Percentiles rank a stretch among this genome's conserved stretches.
Conservation (phyloP, 2,329 filamentous ascomycete species). For the Podosphaera fusca region DNA sequence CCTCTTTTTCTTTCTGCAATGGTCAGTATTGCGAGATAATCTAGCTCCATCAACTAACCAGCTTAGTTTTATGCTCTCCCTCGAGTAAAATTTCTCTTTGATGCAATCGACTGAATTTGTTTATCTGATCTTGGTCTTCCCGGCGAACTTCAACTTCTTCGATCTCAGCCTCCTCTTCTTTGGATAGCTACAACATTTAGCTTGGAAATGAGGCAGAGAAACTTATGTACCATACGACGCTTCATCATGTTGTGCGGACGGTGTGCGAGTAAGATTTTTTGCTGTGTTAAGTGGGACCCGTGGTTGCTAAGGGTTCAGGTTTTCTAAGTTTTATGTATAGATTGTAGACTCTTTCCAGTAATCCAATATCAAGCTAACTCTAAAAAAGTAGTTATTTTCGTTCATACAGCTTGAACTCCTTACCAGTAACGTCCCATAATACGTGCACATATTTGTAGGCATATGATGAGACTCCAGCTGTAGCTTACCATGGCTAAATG, state of each 20-base stretch:
- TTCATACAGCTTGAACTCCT: too few species aligned
- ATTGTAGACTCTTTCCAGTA: too few species aligned
- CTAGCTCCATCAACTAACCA: slow-evolving; percentile 27
- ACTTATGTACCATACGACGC: slow-evolving; percentile 9
- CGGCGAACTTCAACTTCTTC: slow-evolving; percentile 85
- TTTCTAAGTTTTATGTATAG: too few species aligned
- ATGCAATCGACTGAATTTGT: slow-evolving; percentile 85
- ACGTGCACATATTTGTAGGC: too few species aligned
- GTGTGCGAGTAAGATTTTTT: neutral
- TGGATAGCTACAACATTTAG: slow-evolving; percentile 41
- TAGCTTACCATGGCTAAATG: too few species aligned
- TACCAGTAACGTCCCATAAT: too few species aligned
- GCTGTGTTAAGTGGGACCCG: too few species aligned
- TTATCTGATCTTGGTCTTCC: slow-evolving; percentile 98
- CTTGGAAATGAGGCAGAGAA: neutral
- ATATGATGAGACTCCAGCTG: too few species aligned
- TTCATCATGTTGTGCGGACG: slow-evolving; percentile 4
- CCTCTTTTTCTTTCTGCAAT: slow-evolving; percentile 85
- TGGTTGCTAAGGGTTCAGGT: too few species aligned
- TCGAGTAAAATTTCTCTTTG: slow-evolving; percentile 60
- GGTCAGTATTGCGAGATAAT: neutral
- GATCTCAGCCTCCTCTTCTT: slow-evolving; percentile 63
- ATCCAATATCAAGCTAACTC: too few species aligned
- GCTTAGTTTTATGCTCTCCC: slow-evolving; percentile 59
- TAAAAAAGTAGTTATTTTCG: too few species aligned